Evolutionary conservation across 108 stramenopile species (phyloP).

Genomic region (Nitzschia palea): DNA sequence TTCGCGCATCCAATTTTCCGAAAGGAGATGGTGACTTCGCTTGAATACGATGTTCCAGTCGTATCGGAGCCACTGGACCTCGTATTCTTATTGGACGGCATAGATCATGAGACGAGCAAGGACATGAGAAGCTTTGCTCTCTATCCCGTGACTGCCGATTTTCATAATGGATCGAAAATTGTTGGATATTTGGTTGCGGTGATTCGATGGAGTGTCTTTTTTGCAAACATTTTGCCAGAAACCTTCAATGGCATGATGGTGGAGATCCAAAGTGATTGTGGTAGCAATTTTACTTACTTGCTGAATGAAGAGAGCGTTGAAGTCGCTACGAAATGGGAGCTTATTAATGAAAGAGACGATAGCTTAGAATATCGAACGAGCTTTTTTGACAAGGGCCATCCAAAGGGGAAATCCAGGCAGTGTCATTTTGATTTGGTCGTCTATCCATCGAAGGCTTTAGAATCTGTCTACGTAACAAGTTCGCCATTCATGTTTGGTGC

Average conservation of each 20-base stretch:
- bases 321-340: neutral
- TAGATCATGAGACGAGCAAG: neutral
- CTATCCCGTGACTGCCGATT: conserved; percentile 17
- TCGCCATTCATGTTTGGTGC: conserved; percentile 31
- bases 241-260: conserved; percentile 27
- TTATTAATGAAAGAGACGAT: neutral
- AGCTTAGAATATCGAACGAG: neutral
- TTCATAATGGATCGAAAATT: conserved; percentile 9
- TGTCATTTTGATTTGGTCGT: conserved; percentile 36
- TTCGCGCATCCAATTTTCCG: conserved; percentile 18
- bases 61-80: conserved; percentile 23
- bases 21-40: conserved; percentile 26
- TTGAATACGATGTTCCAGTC: conserved; percentile 32
- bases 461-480: conserved; percentile 34
- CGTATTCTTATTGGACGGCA: conserved; percentile 8
- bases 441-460: conserved; percentile 55
- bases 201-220: conserved; percentile 23
- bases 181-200: conserved; percentile 22
- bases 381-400: conserved; percentile 26
- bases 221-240: conserved; percentile 23
- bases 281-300: conserved; percentile 17
- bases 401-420: conserved; percentile 13
- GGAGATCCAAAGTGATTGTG: conserved; percentile 24
- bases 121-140: conserved; percentile 11
- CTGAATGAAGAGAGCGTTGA: conserved; percentile 7